phyloP scores from a whole-genome alignment of 2,329 filamentous ascomycete species.

The Penicillium paneum region DNA sequence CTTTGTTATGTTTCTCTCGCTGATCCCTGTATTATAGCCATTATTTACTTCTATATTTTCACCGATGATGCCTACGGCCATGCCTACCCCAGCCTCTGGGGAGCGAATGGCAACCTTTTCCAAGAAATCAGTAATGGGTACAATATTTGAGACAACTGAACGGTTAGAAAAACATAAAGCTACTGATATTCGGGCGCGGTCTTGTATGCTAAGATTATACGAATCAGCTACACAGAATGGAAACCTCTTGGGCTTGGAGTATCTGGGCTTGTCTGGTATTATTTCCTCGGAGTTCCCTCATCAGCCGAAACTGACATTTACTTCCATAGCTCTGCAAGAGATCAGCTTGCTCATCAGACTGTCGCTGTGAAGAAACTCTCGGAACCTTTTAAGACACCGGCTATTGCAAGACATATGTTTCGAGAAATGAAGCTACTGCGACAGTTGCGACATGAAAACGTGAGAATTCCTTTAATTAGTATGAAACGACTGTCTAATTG shows the following conservation, averaged over 20 bases:
- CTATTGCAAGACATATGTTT: slow-evolving; percentile 94
- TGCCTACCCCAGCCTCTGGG: slow-evolving; percentile 7
- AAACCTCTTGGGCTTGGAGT: slow-evolving; percentile 98
- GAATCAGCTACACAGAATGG: slow-evolving; percentile 81
- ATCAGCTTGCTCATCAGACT: slow-evolving; percentile 92
- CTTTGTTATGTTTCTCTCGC: not conserved
- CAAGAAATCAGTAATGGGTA: slow-evolving; percentile 96
- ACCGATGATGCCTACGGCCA: not conserved
- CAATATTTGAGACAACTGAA: slow-evolving; percentile 98
- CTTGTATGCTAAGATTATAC: not conserved
- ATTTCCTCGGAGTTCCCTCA: slow-evolving; percentile 12
- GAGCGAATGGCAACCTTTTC: slow-evolving; percentile 92
- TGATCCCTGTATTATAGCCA: not conserved
- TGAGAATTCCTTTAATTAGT: slow-evolving; percentile 42
- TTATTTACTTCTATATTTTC: not conserved
- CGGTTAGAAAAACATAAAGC: slow-evolving; percentile 56
- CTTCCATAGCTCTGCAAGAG: slow-evolving; percentile 76
- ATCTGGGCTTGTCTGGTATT: slow-evolving; percentile 94
- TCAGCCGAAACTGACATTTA: not conserved
- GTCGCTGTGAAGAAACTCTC: slow-evolving; percentile 99
- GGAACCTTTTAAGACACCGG: slow-evolving; percentile 99
- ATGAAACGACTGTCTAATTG: slow-evolving; percentile 13
- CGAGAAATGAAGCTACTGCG: slow-evolving; percentile 95
- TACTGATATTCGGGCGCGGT: not conserved
- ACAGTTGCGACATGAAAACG: slow-evolving; percentile 94